Evolutionary conservation across 768 basidiomycete species (phyloP).

Genomic region (Kwoniella dejecticola): DNA sequence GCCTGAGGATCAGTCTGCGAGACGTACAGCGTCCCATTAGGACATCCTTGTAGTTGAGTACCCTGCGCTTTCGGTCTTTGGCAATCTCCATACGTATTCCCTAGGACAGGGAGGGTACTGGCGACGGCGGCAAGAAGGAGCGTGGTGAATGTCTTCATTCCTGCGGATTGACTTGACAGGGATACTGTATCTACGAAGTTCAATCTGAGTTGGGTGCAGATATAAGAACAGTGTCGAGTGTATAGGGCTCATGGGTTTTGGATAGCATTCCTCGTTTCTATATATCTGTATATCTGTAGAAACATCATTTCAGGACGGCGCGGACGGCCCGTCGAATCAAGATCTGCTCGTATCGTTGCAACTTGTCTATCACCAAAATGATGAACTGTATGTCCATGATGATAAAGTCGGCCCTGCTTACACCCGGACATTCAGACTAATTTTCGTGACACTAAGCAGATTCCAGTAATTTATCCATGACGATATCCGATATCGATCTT

Average conservation of each 20-base stretch:
- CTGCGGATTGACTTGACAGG: neutral
- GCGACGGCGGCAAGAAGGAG: neutral
- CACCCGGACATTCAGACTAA: neutral
- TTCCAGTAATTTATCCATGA: neutral
- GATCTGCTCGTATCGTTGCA: neutral
- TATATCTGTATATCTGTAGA: too few species aligned
- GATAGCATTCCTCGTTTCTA: too few species aligned
- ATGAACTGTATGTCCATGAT: neutral
- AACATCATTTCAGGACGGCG: too few species aligned
- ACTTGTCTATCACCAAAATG: neutral
- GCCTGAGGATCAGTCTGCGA: slow-evolving; percentile 61
- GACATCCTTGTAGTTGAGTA: slow-evolving; percentile 61
- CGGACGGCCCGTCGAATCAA: neutral
- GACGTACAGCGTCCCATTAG: slow-evolving; percentile 65
- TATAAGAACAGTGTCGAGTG: too few species aligned
- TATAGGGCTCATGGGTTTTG: too few species aligned
- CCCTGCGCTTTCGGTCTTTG: slow-evolving; percentile 23
- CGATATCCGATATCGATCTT: neutral
- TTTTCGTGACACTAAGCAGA: neutral
- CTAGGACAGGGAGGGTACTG: neutral
- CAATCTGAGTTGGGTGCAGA: too few species aligned
- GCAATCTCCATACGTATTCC: slow-evolving; percentile 13
- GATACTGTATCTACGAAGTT: too few species aligned
- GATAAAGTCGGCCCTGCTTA: neutral
- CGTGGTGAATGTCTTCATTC: neutral